A percentile compares a stretch with the other conserved stretches of the same genome.
These are phyloP conservation scores for Fusarium avenaceum DNA, from an alignment of 2,329 filamentous ascomycete genomes.

Conservation along the genomic window DNA sequence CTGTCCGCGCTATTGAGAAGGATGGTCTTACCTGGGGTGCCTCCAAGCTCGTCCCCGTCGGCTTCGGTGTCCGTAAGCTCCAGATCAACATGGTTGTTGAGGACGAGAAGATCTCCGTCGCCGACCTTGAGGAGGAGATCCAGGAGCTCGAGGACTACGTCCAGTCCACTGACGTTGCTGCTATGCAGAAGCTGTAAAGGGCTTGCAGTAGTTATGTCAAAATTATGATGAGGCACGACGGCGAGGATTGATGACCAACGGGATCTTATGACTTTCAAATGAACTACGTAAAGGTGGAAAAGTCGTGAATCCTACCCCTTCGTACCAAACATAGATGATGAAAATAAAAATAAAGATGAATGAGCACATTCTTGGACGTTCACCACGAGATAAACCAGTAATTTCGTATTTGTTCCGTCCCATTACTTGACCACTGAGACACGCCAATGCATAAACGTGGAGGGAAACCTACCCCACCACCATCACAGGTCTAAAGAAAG, in stretches of 20 bases:
- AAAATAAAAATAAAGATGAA: slow-evolving; percentile 36
- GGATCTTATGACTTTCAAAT: slow-evolving; percentile 43
- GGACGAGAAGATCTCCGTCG: slow-evolving; percentile 93
- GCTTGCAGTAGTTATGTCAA: slow-evolving; percentile 41
- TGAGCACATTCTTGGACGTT: not conserved
- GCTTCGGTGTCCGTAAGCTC: slow-evolving; percentile 99
- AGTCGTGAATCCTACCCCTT: slow-evolving; percentile 44
- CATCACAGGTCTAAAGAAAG: slow-evolving; percentile 1
- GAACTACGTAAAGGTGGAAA: slow-evolving; percentile 47
- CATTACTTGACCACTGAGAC: not conserved
- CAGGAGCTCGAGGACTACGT: slow-evolving; percentile 90
- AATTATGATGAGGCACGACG: slow-evolving; percentile 53
- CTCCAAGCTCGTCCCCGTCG: slow-evolving; percentile 88
- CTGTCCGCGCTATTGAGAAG: slow-evolving; percentile 86
- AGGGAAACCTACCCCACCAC: slow-evolving; percentile 16
- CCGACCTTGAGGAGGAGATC: slow-evolving; percentile 90
- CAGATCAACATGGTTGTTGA: slow-evolving; percentile 98
- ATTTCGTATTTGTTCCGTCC: too few relatives aligned
- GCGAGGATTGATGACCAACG: slow-evolving; percentile 49
- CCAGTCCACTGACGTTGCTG: slow-evolving; percentile 91
- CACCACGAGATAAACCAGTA: too few relatives aligned
- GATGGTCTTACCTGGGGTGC: slow-evolving; percentile 97
- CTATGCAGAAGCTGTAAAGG: slow-evolving; percentile 91
- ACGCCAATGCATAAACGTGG: not conserved
- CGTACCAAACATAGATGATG: slow-evolving; percentile 46